Evolutionary conservation across 176 grass and related monocot species (phyloP).

Genomic region (Calamus simplicifolius): DNA sequence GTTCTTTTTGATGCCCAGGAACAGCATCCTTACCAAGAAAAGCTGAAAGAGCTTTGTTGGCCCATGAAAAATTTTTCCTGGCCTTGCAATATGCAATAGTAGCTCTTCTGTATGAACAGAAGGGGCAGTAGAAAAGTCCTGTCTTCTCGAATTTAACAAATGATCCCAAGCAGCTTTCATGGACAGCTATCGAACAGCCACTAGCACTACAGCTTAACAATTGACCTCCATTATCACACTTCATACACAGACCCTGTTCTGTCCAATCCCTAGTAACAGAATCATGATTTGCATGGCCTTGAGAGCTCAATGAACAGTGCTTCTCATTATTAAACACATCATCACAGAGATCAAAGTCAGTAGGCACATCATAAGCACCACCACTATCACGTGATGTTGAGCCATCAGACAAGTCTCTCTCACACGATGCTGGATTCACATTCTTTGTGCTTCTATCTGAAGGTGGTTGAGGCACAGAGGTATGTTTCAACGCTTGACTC

Average conservation of each 20-base stretch:
- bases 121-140: conserved; percentile 26
- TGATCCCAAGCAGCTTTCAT: conserved; percentile 26
- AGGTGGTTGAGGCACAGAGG: too few species aligned
- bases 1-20: conserved; percentile 1
- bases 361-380: neutral
- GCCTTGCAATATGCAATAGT: conserved; percentile 29
- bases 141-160: conserved; percentile 19
- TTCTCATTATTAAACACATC: conserved; percentile 10
- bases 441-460: neutral
- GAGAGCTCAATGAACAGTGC: neutral
- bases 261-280: neutral
- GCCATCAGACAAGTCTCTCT: neutral
- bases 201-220: conserved; percentile 28
- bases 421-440: neutral
- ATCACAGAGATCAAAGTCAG: conserved; percentile 6
- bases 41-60: neutral
- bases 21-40: conserved; percentile 16
- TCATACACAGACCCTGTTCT: conserved; percentile 40
- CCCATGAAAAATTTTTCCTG: conserved; percentile 6
- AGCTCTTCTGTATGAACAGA: conserved; percentile 36
- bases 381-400: neutral
- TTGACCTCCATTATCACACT: conserved; percentile 36
- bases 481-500: too few species aligned
- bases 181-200: conserved; percentile 28
- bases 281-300: neutral